A percentile compares a stretch with the other conserved stretches of the same genome.
phyloP scores from a whole-genome alignment of 2,329 filamentous ascomycete species.

The Alternaria dauci region DNA sequence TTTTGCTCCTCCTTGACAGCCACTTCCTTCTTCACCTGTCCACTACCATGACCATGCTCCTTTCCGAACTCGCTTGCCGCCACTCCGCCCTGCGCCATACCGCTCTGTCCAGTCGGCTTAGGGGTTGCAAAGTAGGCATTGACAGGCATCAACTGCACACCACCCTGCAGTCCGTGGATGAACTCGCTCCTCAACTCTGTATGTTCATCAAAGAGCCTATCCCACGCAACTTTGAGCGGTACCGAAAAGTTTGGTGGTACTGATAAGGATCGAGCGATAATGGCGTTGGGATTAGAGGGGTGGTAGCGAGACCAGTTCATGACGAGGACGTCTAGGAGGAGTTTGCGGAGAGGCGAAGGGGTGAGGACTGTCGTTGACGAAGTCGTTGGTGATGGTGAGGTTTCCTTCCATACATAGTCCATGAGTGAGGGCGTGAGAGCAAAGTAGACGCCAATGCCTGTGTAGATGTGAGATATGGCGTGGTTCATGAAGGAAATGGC shows the following conservation, averaged over 20 bases:
- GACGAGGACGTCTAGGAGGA: conserved; percentile 22
- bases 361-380: neutral
- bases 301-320: conserved; percentile 15
- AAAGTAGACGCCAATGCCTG: conserved; percentile 19
- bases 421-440: conserved; percentile 22
- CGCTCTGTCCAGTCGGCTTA: neutral
- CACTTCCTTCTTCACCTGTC: neutral
- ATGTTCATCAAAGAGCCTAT: conserved; percentile 16
- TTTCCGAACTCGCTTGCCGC: neutral
- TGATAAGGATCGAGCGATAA: neutral
- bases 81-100: neutral
- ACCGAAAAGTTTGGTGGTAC: conserved; percentile 7
- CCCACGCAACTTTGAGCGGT: conserved; percentile 14
- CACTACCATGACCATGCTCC: neutral
- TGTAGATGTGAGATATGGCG: conserved; percentile 19
- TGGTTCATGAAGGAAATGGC: conserved; percentile 26
- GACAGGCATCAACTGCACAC: conserved; percentile 1
- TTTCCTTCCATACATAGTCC: conserved; percentile 18
- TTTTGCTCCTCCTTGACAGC: neutral
- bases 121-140: conserved; percentile 13
- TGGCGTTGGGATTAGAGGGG: neutral
- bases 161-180: conserved; percentile 22
- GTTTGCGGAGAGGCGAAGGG: conserved; percentile 12
- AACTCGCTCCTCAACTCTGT: conserved; percentile 22
- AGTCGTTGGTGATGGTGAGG: neutral